Conservation (phyloP, 306 rosid species). For the Luffa acutangula region DNA sequence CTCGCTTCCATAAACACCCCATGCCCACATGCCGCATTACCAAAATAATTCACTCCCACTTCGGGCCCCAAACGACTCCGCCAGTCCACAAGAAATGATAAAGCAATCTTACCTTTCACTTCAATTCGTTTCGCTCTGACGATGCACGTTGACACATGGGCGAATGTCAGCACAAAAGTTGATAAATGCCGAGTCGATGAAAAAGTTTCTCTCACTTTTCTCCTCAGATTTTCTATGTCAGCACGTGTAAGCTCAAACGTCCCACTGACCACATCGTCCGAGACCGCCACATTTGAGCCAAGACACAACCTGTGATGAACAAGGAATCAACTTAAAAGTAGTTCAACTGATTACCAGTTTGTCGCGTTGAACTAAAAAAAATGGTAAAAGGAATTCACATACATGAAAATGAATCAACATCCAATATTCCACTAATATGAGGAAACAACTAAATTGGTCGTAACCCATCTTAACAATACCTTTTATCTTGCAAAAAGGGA, state of each 20-base stretch:
- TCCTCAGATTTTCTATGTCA: slow-evolving; percentile 9
- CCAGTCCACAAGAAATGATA: slow-evolving; percentile 8
- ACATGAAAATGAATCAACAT: too few species aligned
- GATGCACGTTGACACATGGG: slow-evolving; percentile 14
- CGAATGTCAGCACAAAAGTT: slow-evolving; percentile 13
- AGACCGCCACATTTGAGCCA: too few species aligned
- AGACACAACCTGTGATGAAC: too few species aligned
- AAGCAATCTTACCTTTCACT: not conserved
- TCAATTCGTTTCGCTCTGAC: slow-evolving; percentile 16
- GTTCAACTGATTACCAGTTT: too few species aligned
- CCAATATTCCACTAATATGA: too few species aligned
- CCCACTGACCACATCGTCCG: slow-evolving; percentile 11
- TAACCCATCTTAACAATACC: too few species aligned
- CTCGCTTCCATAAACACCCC: not conserved
- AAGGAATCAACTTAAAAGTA: too few species aligned
- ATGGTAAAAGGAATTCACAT: too few species aligned
- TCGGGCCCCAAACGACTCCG: slow-evolving; percentile 18
- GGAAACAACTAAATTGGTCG: too few species aligned
- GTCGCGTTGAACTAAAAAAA: too few species aligned
- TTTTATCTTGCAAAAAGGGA: too few species aligned
- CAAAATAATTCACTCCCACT: slow-evolving; percentile 21
- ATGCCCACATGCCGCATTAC: slow-evolving; percentile 15
- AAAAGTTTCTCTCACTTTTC: not conserved
- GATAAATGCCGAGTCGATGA: slow-evolving; percentile 20
- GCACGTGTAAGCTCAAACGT: slow-evolving; percentile 1